phyloP scores from a whole-genome alignment of 2,329 filamentous ascomycete genomes.

The Orbilia ellipsospora region DNA sequence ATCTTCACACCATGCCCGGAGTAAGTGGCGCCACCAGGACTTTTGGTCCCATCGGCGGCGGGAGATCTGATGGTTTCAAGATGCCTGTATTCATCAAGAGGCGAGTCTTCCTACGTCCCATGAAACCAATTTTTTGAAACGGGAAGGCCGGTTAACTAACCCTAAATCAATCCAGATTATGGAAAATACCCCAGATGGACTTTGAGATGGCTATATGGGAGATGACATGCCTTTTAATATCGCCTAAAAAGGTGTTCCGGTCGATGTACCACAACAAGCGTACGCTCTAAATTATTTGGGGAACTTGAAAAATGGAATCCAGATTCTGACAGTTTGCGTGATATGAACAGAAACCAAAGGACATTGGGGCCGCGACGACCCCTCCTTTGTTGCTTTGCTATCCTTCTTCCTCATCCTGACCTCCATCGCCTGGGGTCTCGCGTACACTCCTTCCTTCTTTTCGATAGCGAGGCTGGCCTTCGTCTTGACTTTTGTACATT shows the following conservation, averaged over 20 bases:
- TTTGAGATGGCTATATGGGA: conserved; percentile 80
- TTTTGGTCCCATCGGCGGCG: conserved; percentile 47
- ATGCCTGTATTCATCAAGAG: conserved; percentile 50
- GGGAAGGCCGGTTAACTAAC: conserved; percentile 20
- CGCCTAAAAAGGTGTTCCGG: conserved; percentile 77
- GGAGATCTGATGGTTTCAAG: conserved; percentile 49
- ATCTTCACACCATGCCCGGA: conserved; percentile 50
- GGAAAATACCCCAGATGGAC: conserved; percentile 80
- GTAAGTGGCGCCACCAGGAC: conserved; percentile 42
- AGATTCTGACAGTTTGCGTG: conserved; percentile 17
- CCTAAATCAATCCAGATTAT: conserved; percentile 65
- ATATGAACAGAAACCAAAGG: conserved; percentile 72
- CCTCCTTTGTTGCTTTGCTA: conserved; percentile 76
- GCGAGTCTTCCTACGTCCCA: conserved; percentile 13
- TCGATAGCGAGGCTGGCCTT: conserved; percentile 66
- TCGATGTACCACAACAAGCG: conserved; percentile 77
- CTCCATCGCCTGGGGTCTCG: conserved; percentile 70
- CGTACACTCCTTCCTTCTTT: conserved; percentile 65
- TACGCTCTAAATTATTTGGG: conserved; percentile 38
- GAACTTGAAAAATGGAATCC: background rate
- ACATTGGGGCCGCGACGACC: conserved; percentile 76
- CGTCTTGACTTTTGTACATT: conserved; percentile 69
- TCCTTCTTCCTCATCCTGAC: conserved; percentile 73
- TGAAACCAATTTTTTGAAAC: background rate
- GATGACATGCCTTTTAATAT: conserved; percentile 75